These are phyloP conservation scores for Ulota crispa DNA, from an alignment of 225 moss, liverwort and hornwort genomes.

Conservation along the genomic window DNA sequence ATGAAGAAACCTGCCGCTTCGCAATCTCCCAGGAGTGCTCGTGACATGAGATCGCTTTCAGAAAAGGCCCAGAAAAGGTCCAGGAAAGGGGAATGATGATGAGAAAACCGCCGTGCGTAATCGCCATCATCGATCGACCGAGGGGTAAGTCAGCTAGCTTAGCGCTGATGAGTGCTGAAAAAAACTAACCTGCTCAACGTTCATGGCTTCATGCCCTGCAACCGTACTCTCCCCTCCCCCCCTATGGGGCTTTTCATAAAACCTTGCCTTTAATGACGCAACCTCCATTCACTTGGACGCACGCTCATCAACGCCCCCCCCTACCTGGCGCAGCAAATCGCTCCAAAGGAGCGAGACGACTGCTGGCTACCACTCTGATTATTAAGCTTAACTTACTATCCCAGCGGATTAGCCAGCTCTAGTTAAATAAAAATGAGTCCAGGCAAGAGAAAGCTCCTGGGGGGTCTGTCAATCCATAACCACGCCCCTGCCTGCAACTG, in stretches of 20 bases:
- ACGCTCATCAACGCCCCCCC: constrained; percentile 17
- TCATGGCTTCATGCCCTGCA: not conserved
- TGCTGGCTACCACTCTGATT: not conserved
- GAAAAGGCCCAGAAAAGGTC: not conserved
- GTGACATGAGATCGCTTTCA: not conserved
- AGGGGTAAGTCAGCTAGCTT: too few relatives aligned
- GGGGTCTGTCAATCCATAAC: too few relatives aligned
- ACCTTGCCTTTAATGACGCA: constrained; percentile 15
- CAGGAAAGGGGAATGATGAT: not conserved
- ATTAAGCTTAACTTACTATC: not conserved
- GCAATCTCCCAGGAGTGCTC: not conserved
- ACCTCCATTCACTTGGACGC: constrained; percentile 30
- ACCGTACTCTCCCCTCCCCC: not conserved
- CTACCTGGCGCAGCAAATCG: constrained; percentile 2
- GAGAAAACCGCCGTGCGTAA: not conserved
- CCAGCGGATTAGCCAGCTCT: not conserved
- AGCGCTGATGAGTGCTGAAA: too few relatives aligned
- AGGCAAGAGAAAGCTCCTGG: not conserved
- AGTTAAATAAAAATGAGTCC: not conserved
- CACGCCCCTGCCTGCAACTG: too few relatives aligned
- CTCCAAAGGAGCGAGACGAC: constrained; percentile 21
- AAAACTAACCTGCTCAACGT: not conserved
- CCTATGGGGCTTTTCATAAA: too few relatives aligned
- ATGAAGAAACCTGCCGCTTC: too few relatives aligned
- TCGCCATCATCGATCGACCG: not conserved